These are phyloP conservation scores for Hymenoscyphus occultus DNA, from an alignment of 2,329 filamentous ascomycete species.

Conservation along the genomic window DNA sequence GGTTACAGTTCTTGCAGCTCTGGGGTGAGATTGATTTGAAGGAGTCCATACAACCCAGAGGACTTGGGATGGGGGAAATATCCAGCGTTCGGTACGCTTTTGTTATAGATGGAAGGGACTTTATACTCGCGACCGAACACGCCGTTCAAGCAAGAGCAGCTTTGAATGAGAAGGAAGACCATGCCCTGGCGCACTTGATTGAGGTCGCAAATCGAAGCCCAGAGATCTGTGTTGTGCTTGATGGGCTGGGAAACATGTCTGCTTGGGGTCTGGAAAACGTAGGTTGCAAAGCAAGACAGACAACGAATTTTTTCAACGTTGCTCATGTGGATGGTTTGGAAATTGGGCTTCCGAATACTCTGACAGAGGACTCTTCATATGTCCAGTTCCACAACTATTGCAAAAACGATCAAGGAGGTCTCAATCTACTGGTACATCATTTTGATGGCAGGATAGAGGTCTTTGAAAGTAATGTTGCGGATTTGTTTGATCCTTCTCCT, in stretches of 20 bases:
- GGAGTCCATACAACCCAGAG: conserved; percentile 57
- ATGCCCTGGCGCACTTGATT: conserved; percentile 79
- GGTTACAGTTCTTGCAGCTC: conserved; percentile 69
- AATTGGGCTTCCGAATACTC: conserved; percentile 39
- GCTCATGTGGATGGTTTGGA: conserved; percentile 66
- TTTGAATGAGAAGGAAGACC: conserved; percentile 56
- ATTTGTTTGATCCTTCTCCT: conserved; percentile 72
- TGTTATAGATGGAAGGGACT: conserved; percentile 78
- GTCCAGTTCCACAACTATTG: conserved; percentile 73
- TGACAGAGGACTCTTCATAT: conserved; percentile 42
- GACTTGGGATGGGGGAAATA: conserved; percentile 19
- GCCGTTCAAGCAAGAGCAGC: conserved; percentile 59
- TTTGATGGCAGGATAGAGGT: conserved; percentile 84
- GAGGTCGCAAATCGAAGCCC: conserved; percentile 81
- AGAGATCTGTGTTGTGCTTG: conserved; percentile 82
- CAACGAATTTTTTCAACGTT: conserved; percentile 77
- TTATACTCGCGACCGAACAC: conserved; percentile 72
- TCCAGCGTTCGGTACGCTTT: conserved; percentile 63
- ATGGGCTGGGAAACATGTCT: conserved; percentile 81
- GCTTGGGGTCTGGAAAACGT: conserved; percentile 91
- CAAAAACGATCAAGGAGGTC: conserved; percentile 57
- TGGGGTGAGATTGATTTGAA: conserved; percentile 79
- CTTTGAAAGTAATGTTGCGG: conserved; percentile 73
- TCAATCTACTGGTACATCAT: conserved; percentile 76
- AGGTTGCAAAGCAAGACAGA: conserved; percentile 63